Evolutionary conservation across 768 basidiomycete genomes (phyloP).

Genomic region (Boletus tylopilopsis): DNA sequence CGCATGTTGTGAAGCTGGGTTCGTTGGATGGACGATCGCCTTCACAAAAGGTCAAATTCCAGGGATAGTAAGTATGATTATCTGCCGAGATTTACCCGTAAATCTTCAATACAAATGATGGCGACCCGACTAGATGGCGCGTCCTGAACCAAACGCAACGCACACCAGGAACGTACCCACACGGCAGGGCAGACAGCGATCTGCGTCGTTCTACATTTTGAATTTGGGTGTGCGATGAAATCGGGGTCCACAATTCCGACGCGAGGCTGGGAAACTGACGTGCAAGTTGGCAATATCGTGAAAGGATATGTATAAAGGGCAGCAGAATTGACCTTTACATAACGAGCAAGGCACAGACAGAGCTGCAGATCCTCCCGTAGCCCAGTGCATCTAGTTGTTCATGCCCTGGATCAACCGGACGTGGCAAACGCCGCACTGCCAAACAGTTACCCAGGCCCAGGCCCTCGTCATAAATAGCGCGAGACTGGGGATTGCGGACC

Average conservation of each 20-base stretch:
- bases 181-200: neutral
- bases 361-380: no score
- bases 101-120: neutral
- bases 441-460: neutral
- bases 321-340: neutral
- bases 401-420: neutral
- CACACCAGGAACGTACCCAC: no score
- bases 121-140: conserved; percentile 1
- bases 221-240: no score
- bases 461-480: neutral
- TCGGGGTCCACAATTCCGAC: no score
- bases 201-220: neutral
- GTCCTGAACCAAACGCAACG: neutral
- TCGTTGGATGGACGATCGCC: neutral
- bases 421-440: no score
- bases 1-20: neutral
- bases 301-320: no score
- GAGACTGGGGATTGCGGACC: no score
- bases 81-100: conserved; percentile 2
- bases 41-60: neutral
- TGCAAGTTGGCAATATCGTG: no score
- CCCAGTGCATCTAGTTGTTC: no score
- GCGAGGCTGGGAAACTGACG: no score
- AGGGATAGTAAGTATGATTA: conserved; percentile 6
- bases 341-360: no score